phyloP scores from a whole-genome alignment of 2,329 filamentous ascomycete species.

The Verticillium nubilum region DNA sequence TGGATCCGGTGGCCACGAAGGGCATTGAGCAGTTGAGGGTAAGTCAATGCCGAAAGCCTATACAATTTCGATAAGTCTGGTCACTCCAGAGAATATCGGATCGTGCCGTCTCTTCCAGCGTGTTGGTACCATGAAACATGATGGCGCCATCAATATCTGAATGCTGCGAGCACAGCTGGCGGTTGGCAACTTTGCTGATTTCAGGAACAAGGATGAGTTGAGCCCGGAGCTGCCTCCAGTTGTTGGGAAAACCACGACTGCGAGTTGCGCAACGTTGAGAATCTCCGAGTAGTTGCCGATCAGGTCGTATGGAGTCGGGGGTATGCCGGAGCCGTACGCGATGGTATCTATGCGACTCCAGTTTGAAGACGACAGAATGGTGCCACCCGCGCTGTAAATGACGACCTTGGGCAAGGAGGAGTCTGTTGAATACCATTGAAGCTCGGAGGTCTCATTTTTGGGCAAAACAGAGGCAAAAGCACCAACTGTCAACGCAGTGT shows the following conservation, averaged over 20 bases:
- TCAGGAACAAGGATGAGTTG: constrained; percentile 25
- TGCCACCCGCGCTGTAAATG: constrained; percentile 19
- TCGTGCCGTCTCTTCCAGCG: constrained; percentile 43
- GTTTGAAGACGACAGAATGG: constrained; percentile 27
- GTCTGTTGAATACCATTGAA: constrained; percentile 19
- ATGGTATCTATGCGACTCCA: constrained; percentile 26
- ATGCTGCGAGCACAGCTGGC: constrained; percentile 20
- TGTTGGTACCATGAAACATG: constrained; percentile 46
- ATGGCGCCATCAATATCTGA: constrained; percentile 23
- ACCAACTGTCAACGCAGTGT: background rate
- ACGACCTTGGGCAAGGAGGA: constrained; percentile 20
- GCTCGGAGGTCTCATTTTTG: constrained; percentile 1
- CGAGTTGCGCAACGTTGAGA: constrained; percentile 22
- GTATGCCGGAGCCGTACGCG: constrained; percentile 20
- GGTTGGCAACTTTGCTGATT: constrained; percentile 25
- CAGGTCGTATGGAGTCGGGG: constrained; percentile 17
- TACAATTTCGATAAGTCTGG: background rate
- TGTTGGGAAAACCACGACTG: constrained; percentile 18
- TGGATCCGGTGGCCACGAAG: constrained; percentile 46
- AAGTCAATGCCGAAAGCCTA: constrained; percentile 47
- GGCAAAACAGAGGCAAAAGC: background rate
- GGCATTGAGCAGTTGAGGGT: constrained; percentile 47
- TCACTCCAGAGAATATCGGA: background rate
- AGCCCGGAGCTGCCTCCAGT: constrained; percentile 21
- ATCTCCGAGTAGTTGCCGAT: constrained; percentile 25